Percentiles rank a stretch among this genome's conserved stretches.
phyloP scores from a whole-genome alignment of 345 rosid genomes.

The Citrus inodora region DNA sequence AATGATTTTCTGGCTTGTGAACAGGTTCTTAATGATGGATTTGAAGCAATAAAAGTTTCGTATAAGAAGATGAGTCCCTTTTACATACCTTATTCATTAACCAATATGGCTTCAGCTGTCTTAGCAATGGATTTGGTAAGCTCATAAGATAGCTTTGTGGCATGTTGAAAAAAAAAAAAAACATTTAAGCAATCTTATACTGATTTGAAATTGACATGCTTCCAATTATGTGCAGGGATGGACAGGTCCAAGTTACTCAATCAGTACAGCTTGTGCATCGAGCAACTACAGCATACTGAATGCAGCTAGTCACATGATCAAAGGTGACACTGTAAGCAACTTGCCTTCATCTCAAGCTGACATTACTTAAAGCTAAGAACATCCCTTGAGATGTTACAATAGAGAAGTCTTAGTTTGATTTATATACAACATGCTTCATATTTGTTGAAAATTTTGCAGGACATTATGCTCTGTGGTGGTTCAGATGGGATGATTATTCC shows the following conservation, averaged over 20 bases:
- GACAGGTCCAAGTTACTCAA: constrained; percentile 65
- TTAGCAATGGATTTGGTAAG: constrained; percentile 57
- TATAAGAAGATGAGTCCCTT: constrained; percentile 54
- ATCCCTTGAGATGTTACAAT: neutral
- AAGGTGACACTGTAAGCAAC: constrained; percentile 54
- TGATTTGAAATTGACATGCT: neutral
- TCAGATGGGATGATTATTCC: constrained; percentile 52
- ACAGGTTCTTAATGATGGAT: constrained; percentile 43
- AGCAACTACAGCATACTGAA: constrained; percentile 55
- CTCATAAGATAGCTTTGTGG: neutral
- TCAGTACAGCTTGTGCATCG: constrained; percentile 57
- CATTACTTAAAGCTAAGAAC: no score
- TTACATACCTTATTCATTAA: constrained; percentile 50
- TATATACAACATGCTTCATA: no score
- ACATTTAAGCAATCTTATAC: no score
- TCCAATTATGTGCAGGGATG: constrained; percentile 40
- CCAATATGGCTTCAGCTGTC: constrained; percentile 57
- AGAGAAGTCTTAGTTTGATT: no score
- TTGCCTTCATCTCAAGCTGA: neutral
- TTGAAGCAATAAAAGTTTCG: constrained; percentile 45
- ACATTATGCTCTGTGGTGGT: constrained; percentile 60
- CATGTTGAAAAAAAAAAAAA: neutral
- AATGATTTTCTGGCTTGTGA: no score
- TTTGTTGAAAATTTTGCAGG: constrained; percentile 22
- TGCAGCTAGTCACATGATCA: constrained; percentile 55